Conservation (phyloP, 2,329 filamentous ascomycete genomes). For the Neofusicoccum cordaticola region DNA sequence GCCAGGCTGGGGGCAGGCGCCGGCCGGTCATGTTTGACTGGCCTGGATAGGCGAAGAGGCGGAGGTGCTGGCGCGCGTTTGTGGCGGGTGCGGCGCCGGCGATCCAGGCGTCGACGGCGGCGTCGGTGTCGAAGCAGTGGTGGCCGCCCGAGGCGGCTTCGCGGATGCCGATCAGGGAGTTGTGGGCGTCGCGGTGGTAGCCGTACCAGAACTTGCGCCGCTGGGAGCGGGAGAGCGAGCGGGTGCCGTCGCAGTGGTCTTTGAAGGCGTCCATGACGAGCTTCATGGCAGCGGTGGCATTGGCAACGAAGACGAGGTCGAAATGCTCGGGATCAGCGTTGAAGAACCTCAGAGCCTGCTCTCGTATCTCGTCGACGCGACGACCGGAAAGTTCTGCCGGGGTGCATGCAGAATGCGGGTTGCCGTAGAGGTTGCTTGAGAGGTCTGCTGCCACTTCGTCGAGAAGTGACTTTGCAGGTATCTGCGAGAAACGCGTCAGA, state of each 20-base stretch:
- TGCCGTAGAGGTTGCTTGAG: slow-evolving; percentile 73
- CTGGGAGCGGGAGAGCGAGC: slow-evolving; percentile 51
- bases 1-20: slow-evolving; percentile 71
- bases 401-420: slow-evolving; percentile 82
- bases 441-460: slow-evolving; percentile 74
- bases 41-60: slow-evolving; percentile 76
- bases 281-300: slow-evolving; percentile 89
- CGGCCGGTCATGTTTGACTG: slow-evolving; percentile 92
- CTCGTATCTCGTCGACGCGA: slow-evolving; percentile 53
- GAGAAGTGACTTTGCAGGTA: slow-evolving; percentile 73
- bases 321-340: slow-evolving; percentile 77
- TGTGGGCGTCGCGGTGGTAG: slow-evolving; percentile 83
- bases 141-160: slow-evolving; percentile 62
- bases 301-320: slow-evolving; percentile 86
- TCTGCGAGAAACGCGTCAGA: slow-evolving; percentile 53
- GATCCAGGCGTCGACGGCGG: slow-evolving; percentile 65
- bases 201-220: slow-evolving; percentile 64
- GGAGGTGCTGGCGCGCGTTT: slow-evolving; percentile 51
- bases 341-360: slow-evolving; percentile 72
- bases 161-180: slow-evolving; percentile 78
- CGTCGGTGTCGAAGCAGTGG: slow-evolving; percentile 63
- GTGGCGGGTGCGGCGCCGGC: slow-evolving; percentile 23
- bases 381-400: slow-evolving; percentile 69
- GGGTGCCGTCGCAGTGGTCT: slow-evolving; percentile 56
- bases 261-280: slow-evolving; percentile 76